These are phyloP conservation scores for Mortierella sp. DNA, from an alignment of 371 early-diverging fungal genomes.

Conservation along the genomic window DNA sequence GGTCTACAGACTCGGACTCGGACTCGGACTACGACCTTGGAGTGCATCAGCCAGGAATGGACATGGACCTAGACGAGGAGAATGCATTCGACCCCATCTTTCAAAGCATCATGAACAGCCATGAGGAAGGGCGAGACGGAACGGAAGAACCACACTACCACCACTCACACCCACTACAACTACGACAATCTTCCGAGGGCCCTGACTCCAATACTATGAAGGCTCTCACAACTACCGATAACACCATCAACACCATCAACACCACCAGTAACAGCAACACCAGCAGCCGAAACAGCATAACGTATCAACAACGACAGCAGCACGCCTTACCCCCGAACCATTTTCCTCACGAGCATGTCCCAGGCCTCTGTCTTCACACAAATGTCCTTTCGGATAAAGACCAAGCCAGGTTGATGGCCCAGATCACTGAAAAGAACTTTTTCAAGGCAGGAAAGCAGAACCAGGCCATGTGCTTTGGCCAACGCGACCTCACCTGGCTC, in stretches of 20 bases:
- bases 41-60: not conserved
- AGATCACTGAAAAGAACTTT: conserved; percentile 45
- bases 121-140: not conserved
- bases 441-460: conserved; percentile 51
- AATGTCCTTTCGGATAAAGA: conserved; percentile 45
- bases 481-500: conserved; percentile 41
- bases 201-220: not conserved
- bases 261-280: not conserved
- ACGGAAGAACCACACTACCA: not conserved
- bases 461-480: conserved; percentile 58
- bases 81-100: conserved; percentile 34
- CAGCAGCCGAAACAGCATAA: not conserved
- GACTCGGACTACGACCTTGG: conserved; percentile 15
- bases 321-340: conserved; percentile 1
- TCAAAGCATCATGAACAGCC: conserved; percentile 45
- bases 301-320: not conserved
- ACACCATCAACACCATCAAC: not conserved
- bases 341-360: conserved; percentile 25
- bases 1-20: conserved; percentile 34
- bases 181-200: not conserved
- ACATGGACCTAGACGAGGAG: not conserved
- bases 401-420: conserved; percentile 37
- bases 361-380: conserved; percentile 37
- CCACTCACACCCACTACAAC: not conserved
- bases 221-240: not conserved